Conservation (phyloP, 257 asterid genomes). For the Solanum dulcamara region DNA sequence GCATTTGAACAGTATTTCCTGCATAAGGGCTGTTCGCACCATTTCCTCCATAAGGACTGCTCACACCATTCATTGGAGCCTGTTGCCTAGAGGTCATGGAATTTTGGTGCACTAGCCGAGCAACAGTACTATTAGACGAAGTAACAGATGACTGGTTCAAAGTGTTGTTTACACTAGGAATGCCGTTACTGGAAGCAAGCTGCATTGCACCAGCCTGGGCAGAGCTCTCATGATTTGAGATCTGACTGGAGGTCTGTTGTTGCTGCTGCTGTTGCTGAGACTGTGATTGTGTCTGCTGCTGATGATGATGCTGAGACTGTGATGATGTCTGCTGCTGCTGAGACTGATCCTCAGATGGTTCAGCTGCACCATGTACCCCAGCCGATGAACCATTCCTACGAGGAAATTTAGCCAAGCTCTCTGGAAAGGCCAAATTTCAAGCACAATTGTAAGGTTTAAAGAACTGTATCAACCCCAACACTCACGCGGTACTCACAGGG, state of each 20-base stretch:
- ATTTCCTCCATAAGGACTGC: conserved; percentile 36
- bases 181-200: conserved; percentile 33
- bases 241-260: not conserved
- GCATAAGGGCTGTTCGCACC: conserved; percentile 38
- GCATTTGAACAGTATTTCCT: conserved; percentile 49
- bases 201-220: conserved; percentile 34
- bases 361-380: conserved; percentile 49
- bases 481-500: not conserved
- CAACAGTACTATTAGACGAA: conserved; percentile 35
- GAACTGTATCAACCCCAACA: not conserved
- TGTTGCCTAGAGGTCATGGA: conserved; percentile 67
- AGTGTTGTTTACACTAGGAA: conserved; percentile 28
- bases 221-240: conserved; percentile 36
- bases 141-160: conserved; percentile 30
- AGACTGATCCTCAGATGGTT: conserved; percentile 41
- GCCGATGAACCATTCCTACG: conserved; percentile 48
- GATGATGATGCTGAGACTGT: conserved; percentile 6
- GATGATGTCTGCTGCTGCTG: conserved; percentile 22
- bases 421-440: conserved; percentile 34
- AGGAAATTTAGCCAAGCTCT: conserved; percentile 90
- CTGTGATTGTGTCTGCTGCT: conserved; percentile 23
- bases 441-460: not conserved
- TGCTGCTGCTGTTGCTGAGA: conserved; percentile 25
- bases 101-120: conserved; percentile 56
- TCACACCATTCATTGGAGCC: conserved; percentile 28